These are phyloP conservation scores for Talaromyces atroroseus DNA, from an alignment of 2,329 filamentous ascomycete genomes.

Conservation along the genomic window DNA sequence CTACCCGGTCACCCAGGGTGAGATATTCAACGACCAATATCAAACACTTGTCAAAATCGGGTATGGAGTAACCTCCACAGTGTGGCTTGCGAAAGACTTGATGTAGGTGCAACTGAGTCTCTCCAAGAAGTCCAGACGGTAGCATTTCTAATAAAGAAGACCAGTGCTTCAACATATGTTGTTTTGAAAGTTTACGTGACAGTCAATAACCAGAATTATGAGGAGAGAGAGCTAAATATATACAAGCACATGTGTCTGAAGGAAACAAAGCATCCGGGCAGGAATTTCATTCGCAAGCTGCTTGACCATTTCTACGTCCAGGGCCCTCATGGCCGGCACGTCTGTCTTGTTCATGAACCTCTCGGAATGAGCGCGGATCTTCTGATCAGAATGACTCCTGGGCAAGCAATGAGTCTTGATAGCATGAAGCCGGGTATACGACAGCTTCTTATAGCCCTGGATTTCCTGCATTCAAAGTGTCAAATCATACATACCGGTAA, in stretches of 20 bases:
- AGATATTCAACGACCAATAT: slow-evolving; percentile 27
- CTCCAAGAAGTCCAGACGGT: too few relatives aligned
- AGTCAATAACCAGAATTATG: slow-evolving; percentile 21
- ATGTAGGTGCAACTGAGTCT: neutral
- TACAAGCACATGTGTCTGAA: neutral
- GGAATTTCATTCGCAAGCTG: slow-evolving; percentile 17
- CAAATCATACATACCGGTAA: slow-evolving; percentile 44
- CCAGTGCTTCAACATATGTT: slow-evolving; percentile 13
- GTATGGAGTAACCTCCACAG: slow-evolving; percentile 32
- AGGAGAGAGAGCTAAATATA: slow-evolving; percentile 25
- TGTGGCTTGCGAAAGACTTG: slow-evolving; percentile 33
- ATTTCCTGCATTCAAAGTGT: slow-evolving; percentile 45
- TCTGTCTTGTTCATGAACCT: slow-evolving; percentile 36
- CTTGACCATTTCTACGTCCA: slow-evolving; percentile 1
- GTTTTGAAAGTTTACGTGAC: slow-evolving; percentile 27
- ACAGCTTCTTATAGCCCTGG: slow-evolving; percentile 40
- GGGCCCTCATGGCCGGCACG: slow-evolving; percentile 17
- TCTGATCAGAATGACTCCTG: slow-evolving; percentile 37
- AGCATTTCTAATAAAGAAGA: too few relatives aligned
- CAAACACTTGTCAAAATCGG: slow-evolving; percentile 33
- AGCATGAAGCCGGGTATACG: slow-evolving; percentile 34
- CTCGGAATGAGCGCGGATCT: slow-evolving; percentile 39
- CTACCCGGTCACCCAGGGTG: slow-evolving; percentile 28
- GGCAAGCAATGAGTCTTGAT: slow-evolving; percentile 16
- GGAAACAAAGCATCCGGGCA: slow-evolving; percentile 23